Evolutionary conservation across 1,284 basidiomycete genomes (phyloP), one percentile per base, ranked within the genome.

Genomic region (Sporisorium graminicola): DNA sequence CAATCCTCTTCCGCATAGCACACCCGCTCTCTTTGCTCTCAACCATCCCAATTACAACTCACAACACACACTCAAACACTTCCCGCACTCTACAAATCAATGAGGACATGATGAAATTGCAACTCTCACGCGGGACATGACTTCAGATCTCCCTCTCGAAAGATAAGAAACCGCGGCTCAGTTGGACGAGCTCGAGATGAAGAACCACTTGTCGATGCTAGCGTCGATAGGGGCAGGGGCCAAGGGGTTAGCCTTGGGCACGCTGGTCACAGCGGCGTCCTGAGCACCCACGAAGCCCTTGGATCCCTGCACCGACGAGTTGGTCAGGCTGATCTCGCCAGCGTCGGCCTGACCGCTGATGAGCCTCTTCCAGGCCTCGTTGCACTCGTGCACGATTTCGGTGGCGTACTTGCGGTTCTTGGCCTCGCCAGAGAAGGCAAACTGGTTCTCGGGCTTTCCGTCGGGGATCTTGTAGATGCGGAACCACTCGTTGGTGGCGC

Each of bases 371-470:
- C 97, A 99, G 52, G 96, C 94, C 87, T 98, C 96, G 87, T 99
- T 93, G 88, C 94, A 96, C 88, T 99, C 97, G 88, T 96, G 94
- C 85, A 99, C 93, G 88, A 99, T 95, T 88, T 98, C 96, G 58
- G 93, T 94, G 57, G 97, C 97, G 87, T 98, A 99, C 87, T 95
- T 95, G 90, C 75, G 76, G 90, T 97, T 97, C 90, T 99, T 99
- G 79, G 96, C 96, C 89, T 99, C 97, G 66, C 97, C 97, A 62
- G 94, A 96, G 91, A 99, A 99, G 31, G 97, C 97, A 84, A 99
- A 99, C 83, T 93, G 92, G 89, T 98, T 98, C 76, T 98, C 95
- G 82, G 94, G 93, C 92, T 99, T 99, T 85, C 95, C 96, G 87
- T 99, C 96, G 86, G 96, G 90, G 86, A 89, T 89, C 68, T 98